Conservation (phyloP, 371 early-diverging fungal species). For the Capillidium heterosporum region DNA sequence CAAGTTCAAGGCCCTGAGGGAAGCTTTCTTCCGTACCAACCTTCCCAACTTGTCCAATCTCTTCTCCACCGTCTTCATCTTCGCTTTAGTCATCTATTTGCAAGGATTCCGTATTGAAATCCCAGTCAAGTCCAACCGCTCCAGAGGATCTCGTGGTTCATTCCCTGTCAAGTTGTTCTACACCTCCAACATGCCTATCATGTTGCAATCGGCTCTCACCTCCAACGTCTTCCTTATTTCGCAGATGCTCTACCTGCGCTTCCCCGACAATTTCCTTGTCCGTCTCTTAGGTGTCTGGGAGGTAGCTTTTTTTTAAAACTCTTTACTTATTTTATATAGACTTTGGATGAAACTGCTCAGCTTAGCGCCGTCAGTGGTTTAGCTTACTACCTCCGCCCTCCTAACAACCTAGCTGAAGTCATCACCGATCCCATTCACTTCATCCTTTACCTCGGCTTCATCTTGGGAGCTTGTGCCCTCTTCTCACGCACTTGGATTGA, state of each 20-base stretch:
- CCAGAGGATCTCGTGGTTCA: conserved; percentile 91
- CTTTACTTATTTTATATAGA: conserved; percentile 13
- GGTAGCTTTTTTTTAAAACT: conserved; percentile 11
- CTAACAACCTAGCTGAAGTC: conserved; percentile 65
- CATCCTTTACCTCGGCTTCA: conserved; percentile 79
- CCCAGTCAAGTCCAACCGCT: conserved; percentile 90
- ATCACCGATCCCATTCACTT: conserved; percentile 90
- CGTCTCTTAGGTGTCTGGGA: conserved; percentile 96
- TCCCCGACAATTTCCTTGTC: conserved; percentile 88
- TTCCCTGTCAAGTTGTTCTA: conserved; percentile 99
- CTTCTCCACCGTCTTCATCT: conserved; percentile 76
- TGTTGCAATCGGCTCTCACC: conserved; percentile 95
- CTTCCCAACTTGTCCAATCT: conserved; percentile 95
- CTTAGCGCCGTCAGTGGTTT: conserved; percentile 85
- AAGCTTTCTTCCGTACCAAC: conserved; percentile 94
- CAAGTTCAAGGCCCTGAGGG: conserved; percentile 95
- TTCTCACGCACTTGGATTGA: conserved; percentile 99
- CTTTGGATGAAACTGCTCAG: conserved; percentile 70
- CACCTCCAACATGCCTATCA: conserved; percentile 99
- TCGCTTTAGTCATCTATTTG: conserved; percentile 94
- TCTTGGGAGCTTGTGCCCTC: conserved; percentile 86
- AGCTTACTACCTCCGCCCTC: conserved; percentile 97
- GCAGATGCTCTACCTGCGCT: conserved; percentile 88
- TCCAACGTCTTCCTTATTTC: conserved; percentile 93
- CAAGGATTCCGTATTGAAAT: conserved; percentile 99